Conservation (phyloP, 176 grass and related monocot genomes). For the Luzula sylvatica region DNA sequence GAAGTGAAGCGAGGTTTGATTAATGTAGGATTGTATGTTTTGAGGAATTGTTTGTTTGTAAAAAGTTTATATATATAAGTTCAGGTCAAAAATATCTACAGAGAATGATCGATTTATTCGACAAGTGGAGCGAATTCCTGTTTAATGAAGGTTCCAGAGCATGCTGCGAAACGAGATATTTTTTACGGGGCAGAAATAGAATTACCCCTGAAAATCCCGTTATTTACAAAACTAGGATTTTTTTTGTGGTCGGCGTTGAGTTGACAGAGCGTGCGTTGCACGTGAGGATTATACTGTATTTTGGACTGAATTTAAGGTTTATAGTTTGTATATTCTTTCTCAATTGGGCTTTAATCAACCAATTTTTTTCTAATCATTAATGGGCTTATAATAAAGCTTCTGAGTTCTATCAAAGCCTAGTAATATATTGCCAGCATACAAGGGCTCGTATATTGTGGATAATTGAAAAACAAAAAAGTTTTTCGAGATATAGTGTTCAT, state of each 20-base stretch:
- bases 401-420: too few species aligned
- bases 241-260: background rate
- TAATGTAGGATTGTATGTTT: background rate
- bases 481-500: too few species aligned
- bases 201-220: background rate
- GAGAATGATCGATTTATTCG: background rate
- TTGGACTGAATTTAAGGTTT: too few species aligned
- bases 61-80: background rate
- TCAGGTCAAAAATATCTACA: background rate
- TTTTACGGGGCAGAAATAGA: background rate
- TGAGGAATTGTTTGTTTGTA: background rate
- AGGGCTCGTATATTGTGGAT: too few species aligned
- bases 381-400: too few species aligned
- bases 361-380: too few species aligned
- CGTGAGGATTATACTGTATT: background rate
- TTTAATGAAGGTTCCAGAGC: constrained; percentile 72
- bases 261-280: background rate
- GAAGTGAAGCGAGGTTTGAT: background rate
- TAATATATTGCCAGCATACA: too few species aligned
- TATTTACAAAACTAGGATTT: constrained; percentile 43
- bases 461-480: too few species aligned
- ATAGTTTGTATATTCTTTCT: too few species aligned
- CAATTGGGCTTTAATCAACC: too few species aligned
- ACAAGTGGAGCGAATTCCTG: background rate
- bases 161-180: constrained; percentile 53